Base-by-base conservation (phyloP, 1,139 yeast genomes). In the Pneumocystis oryctolagi region DNA sequence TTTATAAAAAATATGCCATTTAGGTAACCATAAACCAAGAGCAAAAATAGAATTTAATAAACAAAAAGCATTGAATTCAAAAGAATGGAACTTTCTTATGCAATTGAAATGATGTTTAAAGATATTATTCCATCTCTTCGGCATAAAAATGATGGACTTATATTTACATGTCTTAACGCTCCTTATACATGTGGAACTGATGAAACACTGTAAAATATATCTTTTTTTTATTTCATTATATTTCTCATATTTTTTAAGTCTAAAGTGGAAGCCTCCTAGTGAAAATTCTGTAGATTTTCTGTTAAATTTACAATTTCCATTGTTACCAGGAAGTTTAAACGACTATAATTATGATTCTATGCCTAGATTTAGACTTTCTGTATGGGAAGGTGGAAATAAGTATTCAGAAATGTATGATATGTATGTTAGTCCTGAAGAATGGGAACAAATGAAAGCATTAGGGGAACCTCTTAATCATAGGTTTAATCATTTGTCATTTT, bases 251-350 rank as follows among this genome's bases (percentile, higher is more conserved):
- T 20, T 35, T 25, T 57, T 35, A 9, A 75, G 94, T 64, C 59
- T 65, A 35, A 94, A 94, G 73, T 94, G 99, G 99, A 94, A 94
- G 70, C 97, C 98, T 0, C 89, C 95, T 9, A 87, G 88, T 66
- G 98, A 92, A 73, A 94, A 94, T 70, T 85, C 97, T 0, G 81
- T 94, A 42, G 99, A 94, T 74, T 92, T 88, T 74, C 84, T 85
- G 71, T 73, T 94, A 66, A 81, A 81, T 53, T 73, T 92, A 61
- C 82, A 81, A 31, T 89, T 90, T 70, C 84, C 85, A 16, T 70
- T 76, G 61, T 86, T 73, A 64, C 83, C 82, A 62, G 85, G 84
- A 67, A 82, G 87, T 63, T 82, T 63, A 3, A 66, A 67, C n/a
- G 64, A 65, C 12, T 67, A 67, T n/a, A 70, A 68, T 3, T 94